Evolutionary conservation across 2,329 filamentous ascomycete genomes (phyloP).

Genomic region (Aspergillus calidoustus): DNA sequence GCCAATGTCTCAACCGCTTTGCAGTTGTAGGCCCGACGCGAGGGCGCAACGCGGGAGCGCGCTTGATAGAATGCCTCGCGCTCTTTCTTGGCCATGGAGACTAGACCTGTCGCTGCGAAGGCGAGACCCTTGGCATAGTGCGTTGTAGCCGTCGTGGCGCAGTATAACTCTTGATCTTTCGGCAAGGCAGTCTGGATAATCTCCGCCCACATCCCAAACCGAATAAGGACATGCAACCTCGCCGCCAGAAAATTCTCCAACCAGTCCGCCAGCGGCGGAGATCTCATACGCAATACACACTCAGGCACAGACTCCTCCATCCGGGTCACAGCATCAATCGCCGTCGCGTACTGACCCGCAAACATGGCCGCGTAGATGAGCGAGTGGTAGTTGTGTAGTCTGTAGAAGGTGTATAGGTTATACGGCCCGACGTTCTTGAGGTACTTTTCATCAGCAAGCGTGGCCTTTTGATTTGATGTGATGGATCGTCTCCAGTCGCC

Average conservation of each 20-base stretch:
- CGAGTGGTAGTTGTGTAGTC: conserved; percentile 76
- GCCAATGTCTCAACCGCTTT: conserved; percentile 65
- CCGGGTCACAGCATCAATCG: conserved; percentile 62
- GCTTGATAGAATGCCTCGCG: conserved; percentile 58
- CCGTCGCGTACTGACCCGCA: conserved; percentile 65
- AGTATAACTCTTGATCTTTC: conserved; percentile 64
- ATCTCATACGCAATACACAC: conserved; percentile 64
- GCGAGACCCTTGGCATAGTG: conserved; percentile 73
- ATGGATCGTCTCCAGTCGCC: conserved; percentile 74
- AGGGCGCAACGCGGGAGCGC: conserved; percentile 56
- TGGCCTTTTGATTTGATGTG: conserved; percentile 68
- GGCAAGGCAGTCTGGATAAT: conserved; percentile 63
- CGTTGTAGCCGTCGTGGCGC: conserved; percentile 69
- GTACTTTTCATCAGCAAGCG: conserved; percentile 70
- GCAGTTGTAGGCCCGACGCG: conserved; percentile 72
- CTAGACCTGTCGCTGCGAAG: conserved; percentile 60
- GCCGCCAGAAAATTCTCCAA: conserved; percentile 72
- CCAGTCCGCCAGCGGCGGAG: conserved; percentile 79
- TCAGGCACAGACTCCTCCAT: conserved; percentile 69
- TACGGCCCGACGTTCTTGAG: conserved; percentile 60
- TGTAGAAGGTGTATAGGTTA: conserved; percentile 79
- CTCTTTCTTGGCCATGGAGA: conserved; percentile 59
- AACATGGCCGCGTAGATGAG: conserved; percentile 80
- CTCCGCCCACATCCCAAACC: conserved; percentile 75
- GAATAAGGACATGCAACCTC: conserved; percentile 70